These are phyloP conservation scores for Petrea volubilis DNA, from an alignment of 257 asterid species.

Conservation along the genomic window DNA sequence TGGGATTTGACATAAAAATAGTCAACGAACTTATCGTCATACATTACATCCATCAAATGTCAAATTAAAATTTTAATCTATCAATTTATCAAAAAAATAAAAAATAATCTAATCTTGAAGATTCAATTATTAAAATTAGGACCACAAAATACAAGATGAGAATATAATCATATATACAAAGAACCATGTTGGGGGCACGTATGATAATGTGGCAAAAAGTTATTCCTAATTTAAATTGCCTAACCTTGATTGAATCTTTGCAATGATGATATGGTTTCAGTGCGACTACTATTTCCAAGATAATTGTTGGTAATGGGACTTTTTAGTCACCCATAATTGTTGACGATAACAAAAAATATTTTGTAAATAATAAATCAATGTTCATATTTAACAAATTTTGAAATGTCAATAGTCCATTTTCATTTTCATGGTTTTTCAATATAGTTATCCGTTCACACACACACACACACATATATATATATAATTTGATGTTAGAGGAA, in stretches of 20 bases:
- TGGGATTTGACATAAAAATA: background rate
- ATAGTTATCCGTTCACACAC: no score
- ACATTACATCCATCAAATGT: background rate
- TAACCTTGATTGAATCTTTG: conserved; percentile 14
- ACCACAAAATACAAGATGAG: background rate
- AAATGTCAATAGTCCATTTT: no score
- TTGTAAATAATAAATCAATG: no score
- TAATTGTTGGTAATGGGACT: no score
- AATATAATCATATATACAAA: background rate
- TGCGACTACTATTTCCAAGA: no score
- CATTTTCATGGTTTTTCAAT: no score
- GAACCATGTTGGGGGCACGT: background rate
- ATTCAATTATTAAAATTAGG: background rate
- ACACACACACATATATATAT: no score
- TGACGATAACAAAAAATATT: no score
- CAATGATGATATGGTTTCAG: no score
- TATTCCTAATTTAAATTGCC: background rate
- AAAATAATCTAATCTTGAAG: background rate
- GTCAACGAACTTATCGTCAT: background rate
- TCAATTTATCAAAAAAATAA: background rate
- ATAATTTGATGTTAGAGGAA: no score
- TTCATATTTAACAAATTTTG: no score
- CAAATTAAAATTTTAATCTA: conserved; percentile 1
- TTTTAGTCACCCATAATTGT: no score
- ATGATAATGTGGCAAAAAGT: background rate